Conservation (phyloP, 2,329 filamentous ascomycete genomes). For the Sporothrix sp. region DNA sequence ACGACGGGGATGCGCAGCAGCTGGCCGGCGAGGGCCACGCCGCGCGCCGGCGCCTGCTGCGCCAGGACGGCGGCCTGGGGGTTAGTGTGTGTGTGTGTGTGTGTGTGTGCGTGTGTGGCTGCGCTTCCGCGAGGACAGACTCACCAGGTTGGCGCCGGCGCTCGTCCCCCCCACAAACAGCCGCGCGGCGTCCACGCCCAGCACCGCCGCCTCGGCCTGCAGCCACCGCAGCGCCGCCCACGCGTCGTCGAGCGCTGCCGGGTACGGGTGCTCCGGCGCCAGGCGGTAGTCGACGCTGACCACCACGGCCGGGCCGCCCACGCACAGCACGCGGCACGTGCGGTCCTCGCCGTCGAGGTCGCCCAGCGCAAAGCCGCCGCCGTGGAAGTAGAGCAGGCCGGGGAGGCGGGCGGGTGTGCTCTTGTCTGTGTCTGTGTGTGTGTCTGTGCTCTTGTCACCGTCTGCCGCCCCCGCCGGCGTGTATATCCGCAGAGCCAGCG, state of each 20-base stretch:
- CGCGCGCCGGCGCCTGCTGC: background rate
- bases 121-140: background rate
- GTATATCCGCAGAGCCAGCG: background rate
- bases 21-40: background rate
- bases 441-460: no score
- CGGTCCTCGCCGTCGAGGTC: conserved; percentile 1
- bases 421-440: background rate
- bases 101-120: no score
- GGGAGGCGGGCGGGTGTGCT: background rate
- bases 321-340: background rate
- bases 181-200: background rate
- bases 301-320: background rate
- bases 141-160: background rate
- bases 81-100: background rate
- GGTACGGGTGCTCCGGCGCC: conserved; percentile 2
- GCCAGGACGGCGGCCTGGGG: background rate
- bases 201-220: no score
- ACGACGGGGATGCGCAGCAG: conserved; percentile 1
- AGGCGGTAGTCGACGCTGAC: conserved; percentile 4
- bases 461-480: no score
- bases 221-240: conserved; percentile 1
- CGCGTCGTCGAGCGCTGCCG: background rate
- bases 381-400: conserved; percentile 3
- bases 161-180: background rate
- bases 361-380: conserved; percentile 3